A percentile compares a stretch with the other conserved stretches of the same genome.
phyloP scores from a whole-genome alignment of 78 protist species.

The Planoprotostelium fungivorum region DNA sequence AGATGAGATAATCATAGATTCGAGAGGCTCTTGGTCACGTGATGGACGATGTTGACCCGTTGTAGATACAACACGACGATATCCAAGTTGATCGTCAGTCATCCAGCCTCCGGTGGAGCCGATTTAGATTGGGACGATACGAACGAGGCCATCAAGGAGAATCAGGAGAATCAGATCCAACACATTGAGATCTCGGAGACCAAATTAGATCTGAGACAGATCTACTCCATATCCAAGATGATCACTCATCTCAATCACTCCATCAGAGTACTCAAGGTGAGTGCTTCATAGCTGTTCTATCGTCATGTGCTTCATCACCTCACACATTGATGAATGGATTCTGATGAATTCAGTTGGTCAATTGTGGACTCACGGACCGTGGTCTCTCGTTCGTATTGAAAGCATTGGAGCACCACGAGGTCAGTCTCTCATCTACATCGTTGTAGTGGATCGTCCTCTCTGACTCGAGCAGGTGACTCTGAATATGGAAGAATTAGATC shows the following conservation, averaged over 20 bases:
- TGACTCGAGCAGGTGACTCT: background rate
- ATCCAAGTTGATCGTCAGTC: background rate
- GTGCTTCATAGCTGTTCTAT: background rate
- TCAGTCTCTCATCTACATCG: too few relatives aligned
- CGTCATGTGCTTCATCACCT: background rate
- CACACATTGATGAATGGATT: background rate
- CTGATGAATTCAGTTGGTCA: background rate
- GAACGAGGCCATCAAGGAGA: background rate
- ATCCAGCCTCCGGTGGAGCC: background rate
- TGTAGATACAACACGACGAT: background rate
- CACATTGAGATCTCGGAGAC: background rate
- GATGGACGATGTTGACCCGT: too few relatives aligned
- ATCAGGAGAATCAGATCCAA: background rate
- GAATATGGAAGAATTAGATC: background rate
- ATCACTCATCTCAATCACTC: background rate
- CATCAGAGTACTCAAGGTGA: background rate
- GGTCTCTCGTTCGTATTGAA: background rate
- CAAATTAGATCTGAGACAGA: background rate
- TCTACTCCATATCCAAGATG: background rate
- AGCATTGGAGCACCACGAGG: background rate
- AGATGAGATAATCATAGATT: too few relatives aligned
- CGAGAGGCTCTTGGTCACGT: too few relatives aligned
- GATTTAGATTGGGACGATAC: background rate
- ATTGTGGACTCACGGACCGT: background rate
- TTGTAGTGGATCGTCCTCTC: too few relatives aligned